phyloP scores from a whole-genome alignment of 768 basidiomycete genomes.

The Rhodosporidiobolus odoratus region DNA sequence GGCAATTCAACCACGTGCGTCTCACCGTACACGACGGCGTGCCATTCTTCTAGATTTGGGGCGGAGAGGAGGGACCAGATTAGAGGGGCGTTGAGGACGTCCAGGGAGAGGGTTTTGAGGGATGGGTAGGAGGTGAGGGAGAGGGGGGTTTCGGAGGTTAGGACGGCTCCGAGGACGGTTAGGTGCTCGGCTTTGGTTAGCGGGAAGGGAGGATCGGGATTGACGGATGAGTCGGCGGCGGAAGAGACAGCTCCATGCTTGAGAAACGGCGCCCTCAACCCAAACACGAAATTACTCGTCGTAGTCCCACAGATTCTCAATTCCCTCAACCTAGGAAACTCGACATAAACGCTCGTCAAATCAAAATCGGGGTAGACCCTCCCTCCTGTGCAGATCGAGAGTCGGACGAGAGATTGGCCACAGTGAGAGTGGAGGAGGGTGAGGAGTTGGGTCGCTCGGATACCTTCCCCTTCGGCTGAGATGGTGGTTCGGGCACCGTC shows the following conservation, averaged over 20 bases:
- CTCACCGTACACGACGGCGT: slow-evolving; percentile 21
- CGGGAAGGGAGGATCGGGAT: not conserved
- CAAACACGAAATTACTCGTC: slow-evolving; percentile 13
- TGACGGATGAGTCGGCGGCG: not conserved
- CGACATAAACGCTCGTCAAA: slow-evolving; percentile 3
- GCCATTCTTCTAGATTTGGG: not conserved
- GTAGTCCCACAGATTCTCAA: slow-evolving; percentile 13
- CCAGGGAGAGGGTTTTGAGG: slow-evolving; percentile 22
- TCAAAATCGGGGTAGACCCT: slow-evolving; percentile 30
- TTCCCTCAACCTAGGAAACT: not conserved
- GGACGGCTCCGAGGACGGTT: slow-evolving; percentile 13
- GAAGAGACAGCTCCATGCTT: not conserved
- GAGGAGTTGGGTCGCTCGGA: slow-evolving; percentile 4
- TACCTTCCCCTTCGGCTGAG: slow-evolving; percentile 2
- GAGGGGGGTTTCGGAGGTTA: slow-evolving; percentile 9
- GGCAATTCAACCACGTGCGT: not conserved
- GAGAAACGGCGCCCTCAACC: slow-evolving; percentile 18
- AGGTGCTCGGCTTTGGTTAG: slow-evolving; percentile 7
- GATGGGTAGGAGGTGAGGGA: slow-evolving; percentile 7
- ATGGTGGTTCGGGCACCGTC: slow-evolving; percentile 19
- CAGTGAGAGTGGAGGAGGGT: slow-evolving; percentile 6
- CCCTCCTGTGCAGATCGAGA: slow-evolving; percentile 11
- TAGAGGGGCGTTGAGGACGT: slow-evolving; percentile 9
- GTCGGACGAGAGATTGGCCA: not conserved
- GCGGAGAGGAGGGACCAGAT: slow-evolving; percentile 21